A percentile compares a stretch with the other conserved stretches of the same genome.
phyloP scores from a whole-genome alignment of 805 yeast genomes.

The Cyberlindnera samutprakarnensis region DNA sequence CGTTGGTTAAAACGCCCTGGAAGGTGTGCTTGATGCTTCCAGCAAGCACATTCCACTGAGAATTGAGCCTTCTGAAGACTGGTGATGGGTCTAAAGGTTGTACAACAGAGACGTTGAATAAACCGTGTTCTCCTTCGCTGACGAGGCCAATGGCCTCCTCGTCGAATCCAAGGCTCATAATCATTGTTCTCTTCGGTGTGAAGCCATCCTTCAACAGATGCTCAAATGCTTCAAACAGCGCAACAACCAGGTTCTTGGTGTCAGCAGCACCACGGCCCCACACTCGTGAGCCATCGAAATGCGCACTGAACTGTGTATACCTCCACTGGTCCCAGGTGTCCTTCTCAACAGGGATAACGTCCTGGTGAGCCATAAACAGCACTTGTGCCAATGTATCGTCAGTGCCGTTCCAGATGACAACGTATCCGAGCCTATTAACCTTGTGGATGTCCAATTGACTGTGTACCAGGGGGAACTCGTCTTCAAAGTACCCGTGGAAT shows the following conservation, averaged over 20 bases:
- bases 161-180: slow-evolving; percentile 69
- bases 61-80: slow-evolving; percentile 25
- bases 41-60: slow-evolving; percentile 48
- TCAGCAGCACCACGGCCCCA: slow-evolving; percentile 80
- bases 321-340: slow-evolving; percentile 55
- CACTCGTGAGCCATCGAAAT: slow-evolving; percentile 52
- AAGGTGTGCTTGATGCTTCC: slow-evolving; percentile 50
- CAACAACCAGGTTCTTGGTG: slow-evolving; percentile 63
- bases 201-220: slow-evolving; percentile 41
- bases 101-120: slow-evolving; percentile 33
- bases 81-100: slow-evolving; percentile 10
- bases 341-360: slow-evolving; percentile 73
- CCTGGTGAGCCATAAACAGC: slow-evolving; percentile 73
- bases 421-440: slow-evolving; percentile 58
- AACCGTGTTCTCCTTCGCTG: slow-evolving; percentile 72
- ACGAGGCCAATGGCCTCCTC: slow-evolving; percentile 54
- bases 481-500: slow-evolving; percentile 45
- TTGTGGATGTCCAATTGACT: slow-evolving; percentile 38
- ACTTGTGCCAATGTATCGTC: slow-evolving; percentile 49
- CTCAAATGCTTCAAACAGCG: slow-evolving; percentile 62
- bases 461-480: slow-evolving; percentile 54
- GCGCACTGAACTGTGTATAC: slow-evolving; percentile 58
- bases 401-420: slow-evolving; percentile 60
- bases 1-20: slow-evolving; percentile 28
- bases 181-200: slow-evolving; percentile 52